Base-by-base conservation (phyloP, 139 green algal genomes). In the Ettlia oleoabundans region DNA sequence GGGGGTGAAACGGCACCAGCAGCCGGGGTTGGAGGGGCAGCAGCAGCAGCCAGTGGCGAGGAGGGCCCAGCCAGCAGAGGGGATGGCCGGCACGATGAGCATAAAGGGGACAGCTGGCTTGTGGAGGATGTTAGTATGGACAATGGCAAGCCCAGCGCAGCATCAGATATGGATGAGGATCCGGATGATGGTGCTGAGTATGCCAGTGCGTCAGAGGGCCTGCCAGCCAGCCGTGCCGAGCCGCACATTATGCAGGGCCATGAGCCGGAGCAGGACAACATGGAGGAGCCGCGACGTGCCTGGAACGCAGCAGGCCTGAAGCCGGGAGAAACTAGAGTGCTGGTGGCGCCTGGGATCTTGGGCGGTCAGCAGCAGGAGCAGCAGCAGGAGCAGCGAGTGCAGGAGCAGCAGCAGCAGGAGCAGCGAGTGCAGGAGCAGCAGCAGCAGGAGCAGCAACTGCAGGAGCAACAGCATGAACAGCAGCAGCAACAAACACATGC, bases 301-400 rank as follows among this genome's bases (percentile, higher is more conserved):
- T 86, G 61, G 76, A 84, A 84, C 43, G 65, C 68, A 13, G 62
- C 78, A 4, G 63, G 53, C 61, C 66, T 70, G 53, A 28, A 10
- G 52, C 74, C 67, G 2, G 74, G 62, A 5, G 18, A 82, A 43
- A 81, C 73, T 33, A 22, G n/a, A 24, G 63, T 75, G 47, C 35
- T 82, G 6, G 72, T 76, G 41, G 82, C 28, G 4, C 70, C 47
- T 13, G 64, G 66, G 38, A 67, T 37, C 30, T 30, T 42, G 64
- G 63, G 47, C 40, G 32, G 26, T 7, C 53, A 15, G 35, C 72
- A 86, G 62, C 62, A 37, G 47, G 33, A 55, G 51, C 26, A 71
- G 62, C 76, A 74, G 76, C 76, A 68, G 64, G 32, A 61, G 76
- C 62, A 82, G 76, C 76, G 74, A n/a, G n/a, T n/a, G 75, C 35